Conservation (phyloP, 371 early-diverging fungal species). For the Rhizomucor pusillus region DNA sequence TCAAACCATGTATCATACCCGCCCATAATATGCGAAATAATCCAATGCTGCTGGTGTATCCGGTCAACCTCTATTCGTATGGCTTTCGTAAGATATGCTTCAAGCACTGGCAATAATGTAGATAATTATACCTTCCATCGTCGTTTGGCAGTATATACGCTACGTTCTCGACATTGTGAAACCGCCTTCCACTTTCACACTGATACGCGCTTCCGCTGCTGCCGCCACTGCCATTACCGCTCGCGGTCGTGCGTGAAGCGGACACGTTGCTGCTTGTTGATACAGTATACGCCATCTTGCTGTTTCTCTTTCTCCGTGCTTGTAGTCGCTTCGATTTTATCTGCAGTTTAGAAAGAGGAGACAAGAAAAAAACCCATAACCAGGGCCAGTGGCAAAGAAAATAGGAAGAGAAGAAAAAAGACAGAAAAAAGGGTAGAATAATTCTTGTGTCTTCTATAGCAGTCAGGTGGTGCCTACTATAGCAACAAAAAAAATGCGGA, state of each 20-base stretch:
- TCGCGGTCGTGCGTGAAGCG: neutral
- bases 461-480: too few species aligned
- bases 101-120: neutral
- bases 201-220: constrained; percentile 12
- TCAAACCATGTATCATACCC: constrained; percentile 4
- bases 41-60: constrained; percentile 15
- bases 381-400: too few species aligned
- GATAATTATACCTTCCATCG: constrained; percentile 11
- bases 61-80: constrained; percentile 8
- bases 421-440: too few species aligned
- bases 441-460: too few species aligned
- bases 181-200: constrained; percentile 45
- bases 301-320: neutral
- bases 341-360: too few species aligned
- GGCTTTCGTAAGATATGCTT: neutral
- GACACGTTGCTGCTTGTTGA: neutral
- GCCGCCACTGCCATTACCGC: neutral
- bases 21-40: constrained; percentile 8
- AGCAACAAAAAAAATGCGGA: too few species aligned
- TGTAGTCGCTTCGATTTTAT: neutral
- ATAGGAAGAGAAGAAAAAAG: too few species aligned
- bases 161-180: constrained; percentile 39
- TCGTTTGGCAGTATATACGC: constrained; percentile 55
- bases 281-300: neutral
- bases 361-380: too few species aligned